Evolutionary conservation across 2,329 filamentous ascomycete species (phyloP), one percentile per base, ranked within the genome.

Genomic region (Penicillium nordicum): DNA sequence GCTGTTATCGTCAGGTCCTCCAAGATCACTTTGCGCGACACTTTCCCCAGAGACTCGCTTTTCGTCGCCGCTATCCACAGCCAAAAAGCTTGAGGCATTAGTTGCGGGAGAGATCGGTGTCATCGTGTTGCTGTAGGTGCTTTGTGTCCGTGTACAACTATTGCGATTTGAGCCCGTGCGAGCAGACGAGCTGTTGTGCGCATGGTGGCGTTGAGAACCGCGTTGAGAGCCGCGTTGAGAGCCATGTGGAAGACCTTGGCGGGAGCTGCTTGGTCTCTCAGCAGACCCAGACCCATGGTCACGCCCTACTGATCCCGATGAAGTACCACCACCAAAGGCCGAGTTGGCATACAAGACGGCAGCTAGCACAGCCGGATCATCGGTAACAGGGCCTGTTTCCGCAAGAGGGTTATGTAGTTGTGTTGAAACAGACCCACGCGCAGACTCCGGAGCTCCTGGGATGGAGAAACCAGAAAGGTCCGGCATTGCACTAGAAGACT

Each of bases 61-160:
- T 45, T 77, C 75, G 36, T 77, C 75, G 23, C 70, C 64, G 46
- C 74, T 76, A 44, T 77, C 74, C 29, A 71, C 69, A 14, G 73
- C 75, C 32, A 77, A 63, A 29, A 77, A 71, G 55, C 76, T 78
- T 34, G 76, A 76, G 18, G 75, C 75, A 55, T 78, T 77, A n/a
- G 76, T 78, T 11, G 72, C 69, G 1, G 74, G 74, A 6, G 75
- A 77, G 5, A 74, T 71, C 1, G 75, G 73, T 1, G 75, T 74
- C 65, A 73, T 72, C 14, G 69, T 74, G 57, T 76, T 76, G 48
- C 75, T 76, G 56, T 76, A 73, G 5, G 74, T 74, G 54, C 74
- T 76, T 51, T 76, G 74, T 7, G 73, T 75, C 11, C 74, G 71
- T 12, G 72, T 72, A 57, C 71, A 70, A 50, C 72, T 74, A 42